phyloP scores from a whole-genome alignment of 2,329 filamentous ascomycete genomes.

The Monosporascus ibericus region DNA sequence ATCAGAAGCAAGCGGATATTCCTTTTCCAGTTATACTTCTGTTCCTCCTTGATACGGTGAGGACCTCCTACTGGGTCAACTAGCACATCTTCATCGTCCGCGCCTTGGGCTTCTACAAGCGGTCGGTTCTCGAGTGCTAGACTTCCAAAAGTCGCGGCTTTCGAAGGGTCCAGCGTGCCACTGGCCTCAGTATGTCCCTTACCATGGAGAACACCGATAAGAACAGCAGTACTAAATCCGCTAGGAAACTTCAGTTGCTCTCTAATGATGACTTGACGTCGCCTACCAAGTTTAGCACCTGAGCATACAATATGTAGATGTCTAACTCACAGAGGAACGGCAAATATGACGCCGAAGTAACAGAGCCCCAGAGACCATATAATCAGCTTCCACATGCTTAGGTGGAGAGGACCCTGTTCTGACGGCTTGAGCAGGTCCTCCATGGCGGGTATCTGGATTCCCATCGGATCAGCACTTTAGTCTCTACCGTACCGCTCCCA shows the following conservation, averaged over 20 bases:
- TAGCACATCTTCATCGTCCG: constrained; percentile 13
- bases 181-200: constrained; percentile 31
- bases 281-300: constrained; percentile 28
- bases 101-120: constrained; percentile 14
- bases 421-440: constrained; percentile 74
- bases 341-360: constrained; percentile 95
- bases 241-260: constrained; percentile 93
- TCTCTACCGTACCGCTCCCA: background rate
- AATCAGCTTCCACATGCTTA: constrained; percentile 71
- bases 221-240: constrained; percentile 88
- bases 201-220: constrained; percentile 87
- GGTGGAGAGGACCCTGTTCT: constrained; percentile 70
- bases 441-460: constrained; percentile 67
- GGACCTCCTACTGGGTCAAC: constrained; percentile 15
- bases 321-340: constrained; percentile 65
- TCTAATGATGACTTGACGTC: constrained; percentile 85
- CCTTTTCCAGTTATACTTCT: constrained; percentile 35
- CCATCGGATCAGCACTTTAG: background rate
- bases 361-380: constrained; percentile 90
- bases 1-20: constrained; percentile 50
- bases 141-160: constrained; percentile 26
- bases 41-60: constrained; percentile 24
- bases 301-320: background rate
- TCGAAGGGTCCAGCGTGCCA: constrained; percentile 21
- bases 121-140: constrained; percentile 26